These are phyloP conservation scores for Macrolepiota dolichaula DNA, from an alignment of 768 basidiomycete genomes.

Conservation along the genomic window DNA sequence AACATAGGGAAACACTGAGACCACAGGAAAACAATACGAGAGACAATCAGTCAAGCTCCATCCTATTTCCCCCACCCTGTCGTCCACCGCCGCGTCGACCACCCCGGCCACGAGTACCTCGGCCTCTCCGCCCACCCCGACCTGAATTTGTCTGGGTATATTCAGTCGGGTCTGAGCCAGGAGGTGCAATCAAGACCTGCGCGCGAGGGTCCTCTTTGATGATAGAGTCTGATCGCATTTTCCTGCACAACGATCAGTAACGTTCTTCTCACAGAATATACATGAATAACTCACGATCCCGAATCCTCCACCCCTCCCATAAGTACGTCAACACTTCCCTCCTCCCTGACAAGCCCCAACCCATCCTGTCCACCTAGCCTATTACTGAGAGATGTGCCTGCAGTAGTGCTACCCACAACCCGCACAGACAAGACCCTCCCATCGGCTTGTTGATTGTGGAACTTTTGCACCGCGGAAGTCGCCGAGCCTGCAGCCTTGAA, in stretches of 20 bases:
- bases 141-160: slow-evolving; percentile 35
- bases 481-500: slow-evolving; percentile 67
- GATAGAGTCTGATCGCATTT: slow-evolving; percentile 83
- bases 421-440: slow-evolving; percentile 68
- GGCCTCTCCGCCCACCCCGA: slow-evolving; percentile 26
- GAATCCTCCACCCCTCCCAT: slow-evolving; percentile 45
- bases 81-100: slow-evolving; percentile 34
- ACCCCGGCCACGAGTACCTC: slow-evolving; percentile 34
- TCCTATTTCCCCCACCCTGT: slow-evolving; percentile 35
- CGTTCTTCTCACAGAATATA: background rate
- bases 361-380: slow-evolving; percentile 54
- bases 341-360: slow-evolving; percentile 48
- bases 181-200: slow-evolving; percentile 63
- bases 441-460: slow-evolving; percentile 79
- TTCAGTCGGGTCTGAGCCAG: slow-evolving; percentile 53
- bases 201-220: slow-evolving; percentile 63
- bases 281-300: slow-evolving; percentile 51
- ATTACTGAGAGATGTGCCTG: slow-evolving; percentile 50
- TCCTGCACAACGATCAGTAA: slow-evolving; percentile 38
- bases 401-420: slow-evolving; percentile 52
- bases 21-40: background rate
- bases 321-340: slow-evolving; percentile 56
- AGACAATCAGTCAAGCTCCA: slow-evolving; percentile 49
- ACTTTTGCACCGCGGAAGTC: slow-evolving; percentile 64
- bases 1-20: slow-evolving; percentile 2